A percentile compares a stretch with the other conserved stretches of the same genome.
phyloP scores from a whole-genome alignment of 257 asterid genomes.

The Solanum rostratum region DNA sequence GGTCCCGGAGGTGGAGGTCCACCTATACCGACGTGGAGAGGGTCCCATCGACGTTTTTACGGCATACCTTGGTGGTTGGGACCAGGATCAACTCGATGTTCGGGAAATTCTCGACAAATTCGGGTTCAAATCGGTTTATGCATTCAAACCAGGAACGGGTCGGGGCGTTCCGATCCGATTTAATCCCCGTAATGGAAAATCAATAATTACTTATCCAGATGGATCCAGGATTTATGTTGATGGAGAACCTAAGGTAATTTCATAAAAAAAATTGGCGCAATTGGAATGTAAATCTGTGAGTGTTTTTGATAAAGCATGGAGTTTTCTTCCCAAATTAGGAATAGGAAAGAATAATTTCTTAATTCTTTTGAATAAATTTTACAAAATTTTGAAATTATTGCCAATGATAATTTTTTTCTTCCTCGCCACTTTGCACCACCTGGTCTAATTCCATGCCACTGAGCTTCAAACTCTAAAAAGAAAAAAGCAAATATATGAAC shows the following conservation, averaged over 20 bases:
- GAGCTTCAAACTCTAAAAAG: no score
- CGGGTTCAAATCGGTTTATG: slow-evolving; percentile 5
- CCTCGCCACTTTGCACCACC: no score
- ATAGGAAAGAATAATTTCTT: no score
- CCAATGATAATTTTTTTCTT: no score
- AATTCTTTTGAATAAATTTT: no score
- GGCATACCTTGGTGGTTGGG: slow-evolving; percentile 3
- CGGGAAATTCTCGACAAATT: slow-evolving; percentile 2
- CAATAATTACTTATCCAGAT: not conserved
- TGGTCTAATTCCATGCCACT: no score
- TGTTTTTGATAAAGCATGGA: not conserved
- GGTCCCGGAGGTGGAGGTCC: slow-evolving; percentile 9
- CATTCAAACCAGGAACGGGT: slow-evolving; percentile 3
- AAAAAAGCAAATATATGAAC: no score
- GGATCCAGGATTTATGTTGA: slow-evolving; percentile 3
- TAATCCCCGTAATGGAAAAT: slow-evolving; percentile 7
- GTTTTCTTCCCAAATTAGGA: not conserved
- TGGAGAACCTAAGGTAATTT: slow-evolving; percentile 12
- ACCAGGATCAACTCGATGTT: slow-evolving; percentile 6
- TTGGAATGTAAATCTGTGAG: not conserved
- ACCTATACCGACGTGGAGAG: slow-evolving; percentile 6
- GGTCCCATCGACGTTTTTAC: slow-evolving; percentile 3
- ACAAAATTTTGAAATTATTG: no score
- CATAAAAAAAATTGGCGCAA: not conserved
- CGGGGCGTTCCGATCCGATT: slow-evolving; percentile 7